Conservation (phyloP, 1,139 yeast species). For the Kurtzmaniella natalensis region DNA sequence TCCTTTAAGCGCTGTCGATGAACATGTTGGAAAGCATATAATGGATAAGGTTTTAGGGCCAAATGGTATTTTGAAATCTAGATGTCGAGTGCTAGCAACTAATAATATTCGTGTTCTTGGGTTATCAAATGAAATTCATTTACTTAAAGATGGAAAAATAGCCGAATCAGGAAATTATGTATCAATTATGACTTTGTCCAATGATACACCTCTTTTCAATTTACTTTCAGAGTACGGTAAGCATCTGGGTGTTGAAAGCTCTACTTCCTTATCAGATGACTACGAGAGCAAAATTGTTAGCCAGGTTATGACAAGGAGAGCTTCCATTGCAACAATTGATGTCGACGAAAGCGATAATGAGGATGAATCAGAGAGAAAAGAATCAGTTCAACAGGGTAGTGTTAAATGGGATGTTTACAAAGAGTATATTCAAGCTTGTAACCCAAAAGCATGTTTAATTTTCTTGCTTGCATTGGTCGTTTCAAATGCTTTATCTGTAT, state of each 20-base stretch:
- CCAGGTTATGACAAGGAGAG: slow-evolving; percentile 2
- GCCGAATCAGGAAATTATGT: slow-evolving; percentile 14
- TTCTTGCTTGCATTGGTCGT: slow-evolving; percentile 9
- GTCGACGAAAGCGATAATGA: slow-evolving; percentile 1
- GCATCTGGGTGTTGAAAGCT: slow-evolving; percentile 5
- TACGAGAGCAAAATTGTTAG: not conserved
- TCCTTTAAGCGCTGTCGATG: slow-evolving; percentile 84
- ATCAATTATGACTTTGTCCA: not conserved
- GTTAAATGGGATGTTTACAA: slow-evolving; percentile 23
- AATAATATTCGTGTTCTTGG: slow-evolving; percentile 21
- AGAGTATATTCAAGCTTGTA: slow-evolving; percentile 22
- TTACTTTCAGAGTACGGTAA: slow-evolving; percentile 23
- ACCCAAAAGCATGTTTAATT: slow-evolving; percentile 15
- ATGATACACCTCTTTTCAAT: slow-evolving; percentile 12
- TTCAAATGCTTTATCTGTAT: slow-evolving; percentile 11
- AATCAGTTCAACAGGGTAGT: slow-evolving; percentile 15
- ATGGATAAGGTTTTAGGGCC: slow-evolving; percentile 7
- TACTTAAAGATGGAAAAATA: slow-evolving; percentile 18
- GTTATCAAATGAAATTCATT: slow-evolving; percentile 16
- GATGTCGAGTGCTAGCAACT: slow-evolving; percentile 23
- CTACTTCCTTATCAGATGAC: slow-evolving; percentile 1
- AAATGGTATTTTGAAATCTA: slow-evolving; percentile 16
- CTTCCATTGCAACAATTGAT: slow-evolving; percentile 2
- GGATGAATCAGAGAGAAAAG: slow-evolving; percentile 4
- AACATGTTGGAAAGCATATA: slow-evolving; percentile 74